A percentile compares a stretch with the other conserved stretches of the same genome.
Conservation (phyloP, 2,329 filamentous ascomycete genomes). For the Fusarium sp. region DNA sequence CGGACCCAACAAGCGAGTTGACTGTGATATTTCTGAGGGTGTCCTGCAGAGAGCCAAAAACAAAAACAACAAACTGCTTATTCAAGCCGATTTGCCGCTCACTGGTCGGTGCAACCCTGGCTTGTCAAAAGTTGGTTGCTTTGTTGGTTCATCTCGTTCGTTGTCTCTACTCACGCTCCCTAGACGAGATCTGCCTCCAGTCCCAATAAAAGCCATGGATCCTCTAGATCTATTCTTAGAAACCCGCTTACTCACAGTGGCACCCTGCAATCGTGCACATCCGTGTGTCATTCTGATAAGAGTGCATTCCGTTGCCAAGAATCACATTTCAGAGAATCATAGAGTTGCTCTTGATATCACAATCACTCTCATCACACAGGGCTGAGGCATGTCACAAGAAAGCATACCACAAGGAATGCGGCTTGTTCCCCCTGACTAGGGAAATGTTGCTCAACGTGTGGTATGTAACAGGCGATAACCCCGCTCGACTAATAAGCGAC, state of each 20-base stretch:
- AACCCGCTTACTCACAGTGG: conserved; percentile 3
- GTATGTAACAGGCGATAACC: conserved; percentile 19
- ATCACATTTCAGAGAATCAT: conserved; percentile 7
- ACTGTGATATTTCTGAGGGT: neutral
- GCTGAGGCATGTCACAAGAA: neutral
- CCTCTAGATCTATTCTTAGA: conserved; percentile 29
- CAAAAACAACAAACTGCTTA: neutral
- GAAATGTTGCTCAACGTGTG: neutral
- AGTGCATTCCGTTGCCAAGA: conserved; percentile 23
- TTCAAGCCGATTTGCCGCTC: neutral
- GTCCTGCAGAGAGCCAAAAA: neutral
- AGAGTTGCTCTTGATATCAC: neutral
- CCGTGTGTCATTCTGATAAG: neutral
- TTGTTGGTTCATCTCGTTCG: conserved; percentile 16
- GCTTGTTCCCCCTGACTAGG: neutral
- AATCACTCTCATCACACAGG: neutral
- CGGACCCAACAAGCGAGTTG: neutral
- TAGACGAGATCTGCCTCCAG: conserved; percentile 14
- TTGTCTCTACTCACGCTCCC: neutral
- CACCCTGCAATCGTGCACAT: neutral
- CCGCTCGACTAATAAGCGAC: conserved; percentile 3
- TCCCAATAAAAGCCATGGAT: neutral
- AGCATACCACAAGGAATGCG: neutral
- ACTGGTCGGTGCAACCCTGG: conserved; percentile 19
- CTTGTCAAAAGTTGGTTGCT: neutral